Evolutionary conservation across 495 filamentous ascomycete species (phyloP).

Genomic region (Lasiosphaeris hirsuta): DNA sequence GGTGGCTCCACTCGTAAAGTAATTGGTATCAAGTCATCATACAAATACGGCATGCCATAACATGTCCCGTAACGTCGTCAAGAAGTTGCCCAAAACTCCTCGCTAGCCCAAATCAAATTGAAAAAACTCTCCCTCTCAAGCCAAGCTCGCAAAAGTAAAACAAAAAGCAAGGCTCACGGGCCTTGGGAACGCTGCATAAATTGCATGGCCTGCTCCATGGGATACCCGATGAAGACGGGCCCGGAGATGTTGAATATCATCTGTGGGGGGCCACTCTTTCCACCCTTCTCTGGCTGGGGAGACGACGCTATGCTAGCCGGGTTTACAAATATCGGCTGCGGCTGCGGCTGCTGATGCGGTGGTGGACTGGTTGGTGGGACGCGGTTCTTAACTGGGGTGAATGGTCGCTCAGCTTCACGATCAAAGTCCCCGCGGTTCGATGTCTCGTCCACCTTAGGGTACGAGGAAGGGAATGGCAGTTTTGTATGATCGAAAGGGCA

Average conservation of each 20-base stretch:
- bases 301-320: constrained; percentile 22
- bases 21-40: no score
- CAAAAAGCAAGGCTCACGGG: constrained; percentile 3
- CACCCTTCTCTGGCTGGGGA: constrained; percentile 20
- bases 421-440: constrained; percentile 10
- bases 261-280: constrained; percentile 40
- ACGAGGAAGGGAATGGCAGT: constrained; percentile 20
- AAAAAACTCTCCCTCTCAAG: background rate
- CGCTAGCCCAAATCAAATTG: background rate
- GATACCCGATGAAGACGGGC: constrained; percentile 85
- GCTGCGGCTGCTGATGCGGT: constrained; percentile 8
- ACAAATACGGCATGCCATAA: no score
- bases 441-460: constrained; percentile 24
- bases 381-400: constrained; percentile 19
- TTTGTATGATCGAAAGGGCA: constrained; percentile 50
- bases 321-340: constrained; percentile 42
- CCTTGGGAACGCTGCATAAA: constrained; percentile 60
- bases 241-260: constrained; percentile 72
- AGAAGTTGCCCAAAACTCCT: background rate
- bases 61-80: background rate
- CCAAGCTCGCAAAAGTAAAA: background rate
- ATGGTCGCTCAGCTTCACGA: constrained; percentile 19
- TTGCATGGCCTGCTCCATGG: constrained; percentile 69
- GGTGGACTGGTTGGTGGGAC: constrained; percentile 8
- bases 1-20: no score